These are phyloP conservation scores for Phaeodactylum tricornutum DNA, from an alignment of 108 stramenopile species.

Conservation along the genomic window DNA sequence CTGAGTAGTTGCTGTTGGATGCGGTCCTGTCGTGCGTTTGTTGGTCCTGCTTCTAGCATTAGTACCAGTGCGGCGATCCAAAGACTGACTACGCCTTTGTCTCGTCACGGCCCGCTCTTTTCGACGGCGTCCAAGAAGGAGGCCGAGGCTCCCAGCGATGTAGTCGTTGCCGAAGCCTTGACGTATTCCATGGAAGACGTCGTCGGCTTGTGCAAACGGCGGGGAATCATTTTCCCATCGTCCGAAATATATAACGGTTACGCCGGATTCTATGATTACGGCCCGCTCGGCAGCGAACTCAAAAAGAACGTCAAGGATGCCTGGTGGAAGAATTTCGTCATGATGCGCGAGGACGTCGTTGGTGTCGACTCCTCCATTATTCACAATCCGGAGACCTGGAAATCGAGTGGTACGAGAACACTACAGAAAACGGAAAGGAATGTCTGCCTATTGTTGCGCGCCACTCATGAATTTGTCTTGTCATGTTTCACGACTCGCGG, in stretches of 20 bases:
- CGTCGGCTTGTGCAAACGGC: constrained; percentile 87
- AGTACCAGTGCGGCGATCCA: no score
- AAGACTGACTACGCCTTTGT: no score
- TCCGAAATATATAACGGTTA: constrained; percentile 96
- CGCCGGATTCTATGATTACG: constrained; percentile 97
- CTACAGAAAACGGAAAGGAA: neutral
- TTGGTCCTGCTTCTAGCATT: no score
- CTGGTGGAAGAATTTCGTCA: constrained; percentile 94
- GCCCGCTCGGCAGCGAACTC: constrained; percentile 86
- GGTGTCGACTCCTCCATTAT: constrained; percentile 92
- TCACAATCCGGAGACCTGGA: constrained; percentile 90
- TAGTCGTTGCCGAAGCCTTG: no score
- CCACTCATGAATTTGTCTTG: neutral
- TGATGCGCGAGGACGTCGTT: constrained; percentile 81
- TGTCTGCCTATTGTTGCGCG: neutral
- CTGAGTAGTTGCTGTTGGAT: no score
- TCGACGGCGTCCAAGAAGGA: no score
- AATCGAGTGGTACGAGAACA: constrained; percentile 65
- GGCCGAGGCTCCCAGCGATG: no score
- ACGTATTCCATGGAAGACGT: constrained; percentile 76
- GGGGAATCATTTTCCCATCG: constrained; percentile 94
- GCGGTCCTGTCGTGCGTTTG: no score
- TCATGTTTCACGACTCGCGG: neutral
- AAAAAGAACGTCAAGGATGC: constrained; percentile 84
- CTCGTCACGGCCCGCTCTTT: no score